phyloP scores from a whole-genome alignment of 257 asterid genomes.

The Jasminum sambac region DNA sequence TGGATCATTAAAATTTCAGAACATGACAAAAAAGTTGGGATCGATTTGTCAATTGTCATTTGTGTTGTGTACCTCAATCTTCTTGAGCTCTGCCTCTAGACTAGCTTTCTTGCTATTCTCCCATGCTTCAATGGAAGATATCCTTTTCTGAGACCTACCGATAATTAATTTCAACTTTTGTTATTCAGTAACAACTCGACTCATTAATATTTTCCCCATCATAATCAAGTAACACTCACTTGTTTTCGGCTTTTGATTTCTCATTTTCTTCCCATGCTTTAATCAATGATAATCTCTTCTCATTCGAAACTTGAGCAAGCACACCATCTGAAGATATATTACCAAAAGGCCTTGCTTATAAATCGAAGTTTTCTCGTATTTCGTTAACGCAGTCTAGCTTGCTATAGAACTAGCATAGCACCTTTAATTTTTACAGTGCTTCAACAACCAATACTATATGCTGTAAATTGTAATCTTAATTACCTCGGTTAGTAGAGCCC shows the following conservation, averaged over 20 bases:
- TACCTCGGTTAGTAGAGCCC: conserved; percentile 91
- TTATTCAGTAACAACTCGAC: neutral
- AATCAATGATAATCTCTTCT: conserved; percentile 74
- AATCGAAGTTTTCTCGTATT: no score
- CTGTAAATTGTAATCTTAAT: neutral
- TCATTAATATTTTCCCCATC: no score
- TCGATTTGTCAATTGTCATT: no score
- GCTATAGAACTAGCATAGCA: no score
- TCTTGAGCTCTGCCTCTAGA: conserved; percentile 82
- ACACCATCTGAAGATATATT: conserved; percentile 58
- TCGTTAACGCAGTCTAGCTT: no score
- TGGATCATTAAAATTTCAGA: neutral
- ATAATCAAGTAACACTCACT: conserved; percentile 42
- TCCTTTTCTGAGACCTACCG: conserved; percentile 76
- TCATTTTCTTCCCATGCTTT: conserved; percentile 99
- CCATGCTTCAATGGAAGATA: conserved; percentile 73
- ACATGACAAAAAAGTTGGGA: neutral
- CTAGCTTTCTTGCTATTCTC: conserved; percentile 91
- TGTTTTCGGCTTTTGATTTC: conserved; percentile 85
- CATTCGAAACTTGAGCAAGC: conserved; percentile 76
- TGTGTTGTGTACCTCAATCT: conserved; percentile 62
- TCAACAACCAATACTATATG: neutral
- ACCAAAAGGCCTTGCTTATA: conserved; percentile 1
- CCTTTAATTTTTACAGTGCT: no score
- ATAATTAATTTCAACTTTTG: conserved; percentile 19